Base-by-base conservation (phyloP, 108 stramenopile genomes). In the Bacterosira constricta region DNA sequence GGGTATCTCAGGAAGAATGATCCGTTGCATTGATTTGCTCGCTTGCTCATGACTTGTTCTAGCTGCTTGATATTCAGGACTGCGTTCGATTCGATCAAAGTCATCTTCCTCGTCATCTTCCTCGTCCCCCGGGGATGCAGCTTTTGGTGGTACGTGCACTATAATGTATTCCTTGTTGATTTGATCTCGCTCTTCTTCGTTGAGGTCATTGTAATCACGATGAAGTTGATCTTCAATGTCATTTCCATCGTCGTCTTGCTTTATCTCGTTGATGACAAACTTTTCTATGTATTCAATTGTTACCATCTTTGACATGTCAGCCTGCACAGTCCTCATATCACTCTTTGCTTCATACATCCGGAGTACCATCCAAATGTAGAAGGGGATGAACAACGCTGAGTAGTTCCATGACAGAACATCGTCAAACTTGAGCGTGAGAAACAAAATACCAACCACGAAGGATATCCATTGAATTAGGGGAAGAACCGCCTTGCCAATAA, bases 41-140 rank as follows among this genome's bases (percentile, higher is more conserved):
- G 85, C 70, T 3, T 60, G 34, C 30, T 58, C 53, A 65, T 85
- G 79, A 3, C 85, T 73, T n/a, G 75, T 63, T 71, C 62, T 62
- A 21, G 87, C 87, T 51, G 72, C 78, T 47, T 86, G 81, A 45
- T 82, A 90, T 55, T 90, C 89, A 8, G 83, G 83, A 73, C 83
- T 86, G 6, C 84, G 66, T 62, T 85, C 85, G 12, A 90, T 86
- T 62, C 72, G 67, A 42, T 79, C 66, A 35, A 79, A 62, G 29
- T 86, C 80, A 31, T 67, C 64, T 20, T 89, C 86, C 17, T 29
- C 42, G 0, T 63, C 26, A n/a, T 78, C 65, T 5, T 73, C 85
- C 39, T 65, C 45, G n/a, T 54, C 47, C n/a, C 75, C 75, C 5
- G 72, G 57, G 21, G 44, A 85, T 26, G 39, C 39, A 45, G 78